Percentiles rank a stretch among this genome's conserved stretches.
phyloP scores from a whole-genome alignment of 495 filamentous ascomycete species.

The Daldinia concentrica region DNA sequence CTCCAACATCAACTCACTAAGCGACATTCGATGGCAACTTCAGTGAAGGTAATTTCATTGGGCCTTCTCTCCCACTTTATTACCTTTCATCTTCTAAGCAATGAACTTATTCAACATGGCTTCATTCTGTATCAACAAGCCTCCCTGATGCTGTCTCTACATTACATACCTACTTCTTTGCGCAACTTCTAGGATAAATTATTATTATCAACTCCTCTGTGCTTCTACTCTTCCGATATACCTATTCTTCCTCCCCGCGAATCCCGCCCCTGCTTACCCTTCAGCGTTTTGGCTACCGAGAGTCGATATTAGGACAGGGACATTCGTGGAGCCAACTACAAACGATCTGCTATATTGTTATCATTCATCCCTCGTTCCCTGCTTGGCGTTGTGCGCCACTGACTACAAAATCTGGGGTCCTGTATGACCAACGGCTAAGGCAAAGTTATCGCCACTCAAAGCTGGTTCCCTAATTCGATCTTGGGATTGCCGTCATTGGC shows the following conservation, averaged over 20 bases:
- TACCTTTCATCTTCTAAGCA: background rate
- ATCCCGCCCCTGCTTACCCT: conserved; percentile 20
- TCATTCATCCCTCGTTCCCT: conserved; percentile 10
- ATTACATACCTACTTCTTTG: conserved; percentile 20
- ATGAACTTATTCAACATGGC: conserved; percentile 15
- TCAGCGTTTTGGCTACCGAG: conserved; percentile 4
- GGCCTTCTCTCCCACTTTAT: background rate
- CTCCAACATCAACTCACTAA: conserved; percentile 22
- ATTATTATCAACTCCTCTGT: conserved; percentile 11
- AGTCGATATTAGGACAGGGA: conserved; percentile 22
- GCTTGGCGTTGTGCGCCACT: conserved; percentile 18
- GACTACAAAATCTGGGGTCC: background rate
- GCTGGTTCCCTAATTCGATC: background rate
- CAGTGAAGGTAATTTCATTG: background rate
- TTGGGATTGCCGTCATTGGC: background rate
- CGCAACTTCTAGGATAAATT: conserved; percentile 25
- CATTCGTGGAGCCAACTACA: conserved; percentile 13
- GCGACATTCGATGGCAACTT: conserved; percentile 8
- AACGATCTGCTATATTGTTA: conserved; percentile 21
- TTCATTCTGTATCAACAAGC: conserved; percentile 12
- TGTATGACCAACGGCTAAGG: background rate
- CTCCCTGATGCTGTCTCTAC: conserved; percentile 24
- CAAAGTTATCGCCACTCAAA: background rate
- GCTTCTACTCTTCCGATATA: conserved; percentile 11
- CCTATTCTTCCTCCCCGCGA: conserved; percentile 13